Conservation (phyloP, 352 stramenopile genomes). For the Globisporangium nunn region DNA sequence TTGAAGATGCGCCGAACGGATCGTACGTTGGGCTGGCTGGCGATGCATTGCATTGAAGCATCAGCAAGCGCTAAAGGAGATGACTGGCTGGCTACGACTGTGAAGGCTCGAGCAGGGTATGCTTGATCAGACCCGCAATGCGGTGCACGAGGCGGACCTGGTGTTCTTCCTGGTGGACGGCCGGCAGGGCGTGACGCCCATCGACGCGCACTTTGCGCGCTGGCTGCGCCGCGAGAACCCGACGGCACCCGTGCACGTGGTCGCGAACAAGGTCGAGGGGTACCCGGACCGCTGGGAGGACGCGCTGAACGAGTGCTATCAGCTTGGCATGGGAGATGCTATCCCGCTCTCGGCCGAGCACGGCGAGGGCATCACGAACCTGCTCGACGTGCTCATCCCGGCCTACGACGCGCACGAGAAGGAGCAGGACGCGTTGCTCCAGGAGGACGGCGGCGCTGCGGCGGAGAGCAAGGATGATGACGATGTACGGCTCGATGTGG, state of each 20-base stretch:
- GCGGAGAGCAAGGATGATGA: constrained; percentile 28
- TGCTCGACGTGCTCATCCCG: constrained; percentile 68
- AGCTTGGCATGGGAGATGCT: constrained; percentile 55
- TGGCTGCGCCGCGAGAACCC: constrained; percentile 66
- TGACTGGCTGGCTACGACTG: neutral
- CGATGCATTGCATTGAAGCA: neutral
- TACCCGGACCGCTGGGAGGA: constrained; percentile 56
- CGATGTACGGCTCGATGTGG: constrained; percentile 30
- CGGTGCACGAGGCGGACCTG: constrained; percentile 71
- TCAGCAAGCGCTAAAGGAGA: neutral
- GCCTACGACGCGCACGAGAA: constrained; percentile 62
- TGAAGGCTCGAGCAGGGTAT: constrained; percentile 64
- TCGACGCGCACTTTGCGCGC: constrained; percentile 73
- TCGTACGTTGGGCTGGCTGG: constrained; percentile 15
- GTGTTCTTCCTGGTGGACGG: constrained; percentile 80
- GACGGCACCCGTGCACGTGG: constrained; percentile 49
- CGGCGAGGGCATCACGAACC: constrained; percentile 59
- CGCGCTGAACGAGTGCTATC: constrained; percentile 70
- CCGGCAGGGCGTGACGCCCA: constrained; percentile 66
- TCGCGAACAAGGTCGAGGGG: constrained; percentile 78
- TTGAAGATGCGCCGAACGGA: constrained; percentile 61
- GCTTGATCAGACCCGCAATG: constrained; percentile 65
- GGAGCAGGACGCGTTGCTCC: constrained; percentile 20
- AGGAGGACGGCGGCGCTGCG: constrained; percentile 16
- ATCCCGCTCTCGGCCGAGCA: constrained; percentile 77